Conservation (phyloP, 2,329 filamentous ascomycete genomes). For the Fusarium compactum region DNA sequence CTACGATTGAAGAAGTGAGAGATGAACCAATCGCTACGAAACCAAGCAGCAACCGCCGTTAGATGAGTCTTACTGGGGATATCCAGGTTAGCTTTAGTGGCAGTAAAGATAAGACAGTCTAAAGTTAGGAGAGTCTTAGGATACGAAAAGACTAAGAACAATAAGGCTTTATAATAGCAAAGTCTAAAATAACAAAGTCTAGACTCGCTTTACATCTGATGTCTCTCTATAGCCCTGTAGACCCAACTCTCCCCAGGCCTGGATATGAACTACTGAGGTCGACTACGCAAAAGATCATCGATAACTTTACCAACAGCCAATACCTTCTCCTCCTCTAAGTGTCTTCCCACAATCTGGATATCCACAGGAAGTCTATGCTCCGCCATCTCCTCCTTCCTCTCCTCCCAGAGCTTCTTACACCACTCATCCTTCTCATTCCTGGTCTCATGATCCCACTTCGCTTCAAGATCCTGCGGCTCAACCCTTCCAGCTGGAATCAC, state of each 20-base stretch:
- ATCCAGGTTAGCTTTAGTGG: no score
- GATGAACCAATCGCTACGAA: no score
- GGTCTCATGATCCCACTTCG: not conserved
- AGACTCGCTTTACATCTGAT: fast-evolving
- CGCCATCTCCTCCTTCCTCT: constrained; percentile 3
- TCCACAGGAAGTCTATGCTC: constrained; percentile 14
- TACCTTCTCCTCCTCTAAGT: constrained; percentile 35
- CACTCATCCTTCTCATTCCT: constrained; percentile 20
- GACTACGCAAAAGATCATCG: constrained; percentile 8
- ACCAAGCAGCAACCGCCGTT: no score
- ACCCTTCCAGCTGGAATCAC: constrained; percentile 42
- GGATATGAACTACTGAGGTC: fast-evolving
- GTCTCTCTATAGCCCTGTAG: no score
- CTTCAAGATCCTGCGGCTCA: not conserved
- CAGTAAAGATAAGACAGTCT: no score
- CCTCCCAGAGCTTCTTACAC: constrained; percentile 27
- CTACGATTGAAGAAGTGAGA: no score
- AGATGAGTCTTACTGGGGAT: no score
- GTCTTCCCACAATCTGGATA: constrained; percentile 24
- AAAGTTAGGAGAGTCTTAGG: no score
- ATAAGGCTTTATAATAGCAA: no score
- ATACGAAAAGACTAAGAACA: no score
- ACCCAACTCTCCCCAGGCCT: not conserved
- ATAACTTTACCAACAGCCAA: constrained; percentile 24
- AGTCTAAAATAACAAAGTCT: no score